Evolutionary conservation across 805 yeast species (phyloP).

Genomic region (Metschnikowia bowlesiae): DNA sequence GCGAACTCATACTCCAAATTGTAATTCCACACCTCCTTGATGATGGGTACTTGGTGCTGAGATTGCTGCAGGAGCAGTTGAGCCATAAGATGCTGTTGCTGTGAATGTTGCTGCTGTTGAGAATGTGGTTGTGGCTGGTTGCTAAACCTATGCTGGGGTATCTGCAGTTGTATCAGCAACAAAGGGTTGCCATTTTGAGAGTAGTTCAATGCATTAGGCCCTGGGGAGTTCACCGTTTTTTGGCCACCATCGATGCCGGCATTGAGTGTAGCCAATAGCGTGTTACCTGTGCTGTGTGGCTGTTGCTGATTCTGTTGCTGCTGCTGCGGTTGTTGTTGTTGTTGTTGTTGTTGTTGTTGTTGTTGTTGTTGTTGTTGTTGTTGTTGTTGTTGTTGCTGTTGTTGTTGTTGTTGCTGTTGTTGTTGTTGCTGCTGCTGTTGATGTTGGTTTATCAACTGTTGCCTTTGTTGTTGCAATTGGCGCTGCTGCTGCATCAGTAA

Average conservation of each 20-base stretch:
- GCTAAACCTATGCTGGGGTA: slow-evolving; percentile 17
- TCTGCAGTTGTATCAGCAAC: slow-evolving; percentile 27
- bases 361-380: slow-evolving; percentile 27
- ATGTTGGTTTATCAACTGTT: slow-evolving; percentile 30
- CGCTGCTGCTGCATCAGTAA: slow-evolving; percentile 29
- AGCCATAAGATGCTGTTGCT: slow-evolving; percentile 17
- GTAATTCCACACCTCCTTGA: slow-evolving; percentile 70
- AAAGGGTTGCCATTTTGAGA: slow-evolving; percentile 24
- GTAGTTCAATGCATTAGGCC: slow-evolving; percentile 6
- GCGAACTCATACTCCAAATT: slow-evolving; percentile 66
- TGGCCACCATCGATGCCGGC: slow-evolving; percentile 21
- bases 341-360: slow-evolving; percentile 21
- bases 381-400: slow-evolving; percentile 28
- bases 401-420: slow-evolving; percentile 20
- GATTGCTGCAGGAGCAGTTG: slow-evolving; percentile 10
- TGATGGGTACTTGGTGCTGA: slow-evolving; percentile 41
- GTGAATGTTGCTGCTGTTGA: slow-evolving; percentile 25
- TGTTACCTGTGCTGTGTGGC: slow-evolving; percentile 22
- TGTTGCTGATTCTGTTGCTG: slow-evolving; percentile 11
- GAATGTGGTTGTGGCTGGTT: slow-evolving; percentile 13
- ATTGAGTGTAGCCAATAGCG: slow-evolving; percentile 34
- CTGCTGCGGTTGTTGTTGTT: slow-evolving; percentile 26
- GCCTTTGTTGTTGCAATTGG: slow-evolving; percentile 27
- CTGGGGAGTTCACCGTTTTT: background rate
- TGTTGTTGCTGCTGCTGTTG: slow-evolving; percentile 28